These are phyloP conservation scores for Kazachstania taianensis DNA, from an alignment of 805 yeast species.

Conservation along the genomic window DNA sequence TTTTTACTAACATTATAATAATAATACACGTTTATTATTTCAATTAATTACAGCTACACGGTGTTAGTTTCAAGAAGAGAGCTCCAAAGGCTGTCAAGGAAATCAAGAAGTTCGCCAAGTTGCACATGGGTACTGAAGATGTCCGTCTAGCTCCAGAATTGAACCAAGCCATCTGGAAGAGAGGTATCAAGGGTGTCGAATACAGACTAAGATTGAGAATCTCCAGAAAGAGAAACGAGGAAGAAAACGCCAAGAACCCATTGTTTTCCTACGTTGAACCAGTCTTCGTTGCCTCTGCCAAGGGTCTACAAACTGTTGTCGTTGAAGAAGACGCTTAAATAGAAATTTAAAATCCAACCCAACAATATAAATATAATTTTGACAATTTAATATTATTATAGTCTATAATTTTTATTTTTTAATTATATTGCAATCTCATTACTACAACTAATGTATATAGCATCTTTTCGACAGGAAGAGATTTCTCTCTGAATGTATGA, in stretches of 20 bases:
- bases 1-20: too few species aligned
- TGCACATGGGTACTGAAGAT: constrained; percentile 98
- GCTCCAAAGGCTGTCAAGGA: constrained; percentile 99
- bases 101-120: constrained; percentile 95
- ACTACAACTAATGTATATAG: too few species aligned
- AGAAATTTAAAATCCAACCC: background rate
- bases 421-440: too few species aligned
- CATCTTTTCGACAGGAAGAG: too few species aligned
- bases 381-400: too few species aligned
- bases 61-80: constrained; percentile 98
- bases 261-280: constrained; percentile 97
- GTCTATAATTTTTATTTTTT: too few species aligned
- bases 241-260: constrained; percentile 97
- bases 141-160: constrained; percentile 98
- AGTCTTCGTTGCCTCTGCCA: constrained; percentile 85
- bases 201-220: constrained; percentile 97
- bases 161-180: constrained; percentile 98
- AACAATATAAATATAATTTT: too few species aligned
- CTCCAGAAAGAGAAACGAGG: constrained; percentile 99
- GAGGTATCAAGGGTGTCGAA: constrained; percentile 99
- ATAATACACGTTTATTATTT: too few species aligned
- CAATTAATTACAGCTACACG: constrained; percentile 61
- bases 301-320: constrained; percentile 97
- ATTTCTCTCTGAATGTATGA: too few species aligned
- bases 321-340: constrained; percentile 63